Conservation (phyloP, 2,329 filamentous ascomycete species). For the Fusarium zealandicum region DNA sequence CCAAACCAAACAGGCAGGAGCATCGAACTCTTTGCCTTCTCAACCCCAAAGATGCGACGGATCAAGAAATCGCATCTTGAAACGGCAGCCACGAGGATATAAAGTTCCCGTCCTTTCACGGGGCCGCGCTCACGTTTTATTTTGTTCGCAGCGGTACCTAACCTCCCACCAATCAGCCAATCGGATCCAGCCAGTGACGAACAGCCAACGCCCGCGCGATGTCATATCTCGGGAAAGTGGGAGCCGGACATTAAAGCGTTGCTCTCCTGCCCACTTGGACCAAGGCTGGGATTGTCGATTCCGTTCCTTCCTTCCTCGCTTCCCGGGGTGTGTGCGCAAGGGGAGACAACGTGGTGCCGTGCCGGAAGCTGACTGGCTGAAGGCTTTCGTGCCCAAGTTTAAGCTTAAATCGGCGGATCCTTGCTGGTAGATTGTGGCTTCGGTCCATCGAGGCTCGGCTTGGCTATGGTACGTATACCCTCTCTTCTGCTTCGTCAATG, state of each 20-base stretch:
- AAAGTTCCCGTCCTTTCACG: not conserved
- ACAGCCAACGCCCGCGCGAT: conserved; percentile 12
- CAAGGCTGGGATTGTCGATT: not conserved
- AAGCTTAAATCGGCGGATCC: conserved; percentile 2
- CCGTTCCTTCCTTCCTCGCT: not conserved
- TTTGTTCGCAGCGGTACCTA: conserved; percentile 5
- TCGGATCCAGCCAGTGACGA: conserved; percentile 25
- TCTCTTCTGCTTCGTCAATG: not conserved
- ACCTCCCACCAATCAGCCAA: conserved; percentile 14
- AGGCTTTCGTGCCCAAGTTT: not conserved
- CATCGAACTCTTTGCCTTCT: not conserved
- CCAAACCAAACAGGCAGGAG: conserved; percentile 1
- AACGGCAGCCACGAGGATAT: conserved; percentile 9
- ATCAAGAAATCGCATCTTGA: not conserved
- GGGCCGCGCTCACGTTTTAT: conserved; percentile 11
- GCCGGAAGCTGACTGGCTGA: not conserved
- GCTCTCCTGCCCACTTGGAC: not conserved
- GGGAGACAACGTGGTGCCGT: not conserved
- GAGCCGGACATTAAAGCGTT: not conserved
- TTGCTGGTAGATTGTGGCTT: conserved; percentile 4
- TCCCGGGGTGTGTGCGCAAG: not conserved
- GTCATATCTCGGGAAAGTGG: conserved; percentile 1
- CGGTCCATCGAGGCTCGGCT: not conserved
- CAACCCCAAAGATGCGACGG: not conserved
- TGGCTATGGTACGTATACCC: not conserved